Base-by-base conservation (phyloP, 2,329 filamentous ascomycete genomes). In the Fusarium albosuccineum region DNA sequence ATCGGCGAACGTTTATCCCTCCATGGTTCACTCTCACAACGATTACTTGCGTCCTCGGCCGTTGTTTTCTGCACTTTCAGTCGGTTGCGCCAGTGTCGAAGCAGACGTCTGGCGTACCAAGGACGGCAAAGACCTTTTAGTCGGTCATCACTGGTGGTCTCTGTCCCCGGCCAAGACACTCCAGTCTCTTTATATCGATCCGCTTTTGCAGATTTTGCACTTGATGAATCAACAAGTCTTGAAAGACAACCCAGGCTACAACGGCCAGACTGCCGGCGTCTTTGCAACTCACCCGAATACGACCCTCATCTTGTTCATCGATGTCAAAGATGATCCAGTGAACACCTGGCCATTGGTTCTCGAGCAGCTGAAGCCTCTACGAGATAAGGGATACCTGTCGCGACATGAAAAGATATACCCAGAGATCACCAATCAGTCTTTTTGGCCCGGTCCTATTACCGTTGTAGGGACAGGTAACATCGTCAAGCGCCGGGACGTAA, bases 41-140 rank as follows among this genome's bases (percentile, higher is more conserved):
- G 90, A 92, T 74, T 92, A 92, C 76, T 87, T 86, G 86, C 83
- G 88, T 41, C 82, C 81, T 9, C 81, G 87, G 1, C 89, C 90
- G 0, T 79, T 92, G 6, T 91, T 86, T 70, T 86, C 87, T 3
- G 90, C 90, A 16, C 77, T 89, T 2, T 78, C 81, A 8, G 83
- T 84, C 3, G 86, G 88, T 6, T 90, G 87, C 68, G 85, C 85
- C 4, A 85, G 89, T 16, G 82, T 91, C 3, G 90, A 92, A 77
- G 89, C 89, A 4, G 91, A 92, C 68, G 85, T 92, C 9, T 92
- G 88, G 88, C 80, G 87, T 1, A 72, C 52, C 36, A 65, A 54
- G 2, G 83, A 84, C 44, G 81, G 85, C 49, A 72, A 74, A 16
- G 77, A 78, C 9, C 80, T 92, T 5, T 85, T 86, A 48, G 86